These are phyloP conservation scores for Plasmopara halstedii DNA, from an alignment of 352 stramenopile species.

Conservation along the genomic window DNA sequence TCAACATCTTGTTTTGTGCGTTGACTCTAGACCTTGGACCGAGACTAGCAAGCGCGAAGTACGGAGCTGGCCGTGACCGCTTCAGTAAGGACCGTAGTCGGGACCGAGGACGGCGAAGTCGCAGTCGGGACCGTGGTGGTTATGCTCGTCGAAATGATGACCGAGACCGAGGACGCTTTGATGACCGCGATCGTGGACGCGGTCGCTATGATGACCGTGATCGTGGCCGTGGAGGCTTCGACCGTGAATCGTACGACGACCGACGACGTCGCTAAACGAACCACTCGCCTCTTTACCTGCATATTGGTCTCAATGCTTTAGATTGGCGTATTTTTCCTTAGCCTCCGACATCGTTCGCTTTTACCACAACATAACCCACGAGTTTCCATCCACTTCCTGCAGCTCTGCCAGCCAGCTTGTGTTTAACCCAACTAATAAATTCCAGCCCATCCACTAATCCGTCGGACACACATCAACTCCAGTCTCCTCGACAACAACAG, in stretches of 20 bases:
- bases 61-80: conserved; percentile 38
- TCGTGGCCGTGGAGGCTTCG: conserved; percentile 34
- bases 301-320: conserved; percentile 13
- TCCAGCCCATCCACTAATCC: conserved; percentile 43
- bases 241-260: conserved; percentile 37
- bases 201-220: conserved; percentile 49
- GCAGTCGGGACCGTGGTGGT: conserved; percentile 34
- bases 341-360: conserved; percentile 1
- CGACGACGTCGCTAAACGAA: conserved; percentile 29
- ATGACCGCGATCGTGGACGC: conserved; percentile 43
- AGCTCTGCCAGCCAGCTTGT: conserved; percentile 33
- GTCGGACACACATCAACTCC: conserved; percentile 23
- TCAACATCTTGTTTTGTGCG: no score
- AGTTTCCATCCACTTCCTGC: conserved; percentile 14
- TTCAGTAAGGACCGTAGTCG: conserved; percentile 39
- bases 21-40: conserved; percentile 76
- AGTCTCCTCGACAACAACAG: conserved; percentile 18
- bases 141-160: conserved; percentile 38
- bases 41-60: conserved; percentile 64
- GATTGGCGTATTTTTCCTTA: conserved; percentile 5
- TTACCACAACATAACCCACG: conserved; percentile 10
- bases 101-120: conserved; percentile 37
- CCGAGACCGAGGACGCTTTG: conserved; percentile 32
- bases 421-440: conserved; percentile 61
- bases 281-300: conserved; percentile 3